These are phyloP conservation scores for Lithocarpus polystachyus DNA, from an alignment of 306 rosid genomes.

Conservation along the genomic window DNA sequence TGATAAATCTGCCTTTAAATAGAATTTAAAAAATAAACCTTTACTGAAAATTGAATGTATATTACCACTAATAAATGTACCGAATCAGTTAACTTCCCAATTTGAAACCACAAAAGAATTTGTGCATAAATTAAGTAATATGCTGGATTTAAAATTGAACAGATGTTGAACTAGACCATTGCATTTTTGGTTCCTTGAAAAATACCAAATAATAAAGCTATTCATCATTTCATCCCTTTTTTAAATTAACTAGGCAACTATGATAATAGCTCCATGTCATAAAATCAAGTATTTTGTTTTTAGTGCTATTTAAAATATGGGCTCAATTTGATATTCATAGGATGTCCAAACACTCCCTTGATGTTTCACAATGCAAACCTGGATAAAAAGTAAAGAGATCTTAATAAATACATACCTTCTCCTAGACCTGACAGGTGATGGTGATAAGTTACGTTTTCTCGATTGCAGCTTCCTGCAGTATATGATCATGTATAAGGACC, in stretches of 20 bases:
- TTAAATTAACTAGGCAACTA: neutral
- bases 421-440: conserved; percentile 81
- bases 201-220: neutral
- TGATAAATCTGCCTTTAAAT: neutral
- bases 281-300: neutral
- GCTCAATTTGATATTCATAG: conserved; percentile 15
- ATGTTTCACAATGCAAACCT: conserved; percentile 25
- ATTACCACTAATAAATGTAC: neutral
- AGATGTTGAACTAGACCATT: neutral
- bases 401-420: conserved; percentile 67
- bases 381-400: conserved; percentile 18
- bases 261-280: neutral
- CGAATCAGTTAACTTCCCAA: neutral
- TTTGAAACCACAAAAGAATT: neutral
- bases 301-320: conserved; percentile 11
- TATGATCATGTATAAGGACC: conserved; percentile 27
- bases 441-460: conserved; percentile 71
- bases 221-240: neutral
- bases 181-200: neutral
- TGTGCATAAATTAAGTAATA: neutral
- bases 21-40: neutral
- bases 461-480: conserved; percentile 74
- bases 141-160: neutral
- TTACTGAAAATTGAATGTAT: neutral
- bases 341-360: conserved; percentile 17